Conservation (phyloP, 495 filamentous ascomycete species). For the Monascus purpureus region DNA sequence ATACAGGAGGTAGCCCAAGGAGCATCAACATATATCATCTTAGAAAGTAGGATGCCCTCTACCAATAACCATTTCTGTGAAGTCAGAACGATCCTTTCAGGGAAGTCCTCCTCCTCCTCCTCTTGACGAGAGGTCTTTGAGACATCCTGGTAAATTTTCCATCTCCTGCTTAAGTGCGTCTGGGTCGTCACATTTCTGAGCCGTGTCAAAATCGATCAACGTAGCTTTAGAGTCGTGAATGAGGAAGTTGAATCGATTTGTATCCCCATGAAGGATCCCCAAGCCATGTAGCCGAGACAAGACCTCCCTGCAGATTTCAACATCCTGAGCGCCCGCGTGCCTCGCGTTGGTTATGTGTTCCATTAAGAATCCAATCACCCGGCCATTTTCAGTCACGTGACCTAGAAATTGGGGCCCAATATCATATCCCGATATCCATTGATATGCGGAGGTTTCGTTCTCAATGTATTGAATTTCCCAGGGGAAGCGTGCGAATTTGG, state of each 20-base stretch:
- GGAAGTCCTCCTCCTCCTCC: constrained; percentile 5
- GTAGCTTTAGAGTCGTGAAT: constrained; percentile 11
- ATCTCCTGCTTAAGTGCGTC: constrained; percentile 3
- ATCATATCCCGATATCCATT: constrained; percentile 19
- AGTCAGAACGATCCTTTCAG: constrained; percentile 13
- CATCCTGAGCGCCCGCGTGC: constrained; percentile 17
- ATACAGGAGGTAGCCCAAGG: no score
- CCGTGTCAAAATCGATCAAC: constrained; percentile 26
- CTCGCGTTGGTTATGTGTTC: constrained; percentile 16
- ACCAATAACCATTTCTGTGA: not conserved
- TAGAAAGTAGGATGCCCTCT: not conserved
- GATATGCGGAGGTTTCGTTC: constrained; percentile 26
- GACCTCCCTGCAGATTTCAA: constrained; percentile 13
- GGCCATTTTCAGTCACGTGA: constrained; percentile 27
- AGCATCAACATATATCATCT: not conserved
- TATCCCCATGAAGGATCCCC: constrained; percentile 28
- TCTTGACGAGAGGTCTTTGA: constrained; percentile 4
- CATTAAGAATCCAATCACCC: constrained; percentile 34
- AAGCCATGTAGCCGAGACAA: constrained; percentile 21
- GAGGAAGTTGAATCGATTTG: constrained; percentile 33
- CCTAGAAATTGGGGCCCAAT: constrained; percentile 30
- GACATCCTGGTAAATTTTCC: constrained; percentile 1
- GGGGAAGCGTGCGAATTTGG: constrained; percentile 26
- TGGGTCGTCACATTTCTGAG: constrained; percentile 4
- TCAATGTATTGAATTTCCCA: constrained; percentile 27